Evolutionary conservation across 2,329 filamentous ascomycete species (phyloP).

Genomic region (Trichoderma sp.): DNA sequence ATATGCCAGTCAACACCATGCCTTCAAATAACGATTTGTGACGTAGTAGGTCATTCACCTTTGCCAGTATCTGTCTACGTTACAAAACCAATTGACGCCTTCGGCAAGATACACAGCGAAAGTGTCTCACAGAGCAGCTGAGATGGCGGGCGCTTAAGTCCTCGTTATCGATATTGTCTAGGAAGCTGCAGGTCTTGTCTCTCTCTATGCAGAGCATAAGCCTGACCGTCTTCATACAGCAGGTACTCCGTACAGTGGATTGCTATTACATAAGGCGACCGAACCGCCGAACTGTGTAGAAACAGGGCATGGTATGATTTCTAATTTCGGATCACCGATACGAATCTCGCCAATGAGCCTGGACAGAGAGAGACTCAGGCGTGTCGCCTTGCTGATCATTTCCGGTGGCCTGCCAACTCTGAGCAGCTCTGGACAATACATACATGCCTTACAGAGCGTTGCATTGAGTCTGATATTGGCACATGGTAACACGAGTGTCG

Average conservation of each 20-base stretch:
- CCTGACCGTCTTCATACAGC: neutral
- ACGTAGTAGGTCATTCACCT: neutral
- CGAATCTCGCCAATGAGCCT: conserved; percentile 11
- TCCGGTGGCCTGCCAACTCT: neutral
- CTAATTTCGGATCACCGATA: conserved; percentile 18
- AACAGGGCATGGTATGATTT: conserved; percentile 1
- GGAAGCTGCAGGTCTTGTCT: neutral
- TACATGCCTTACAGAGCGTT: neutral
- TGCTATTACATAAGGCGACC: neutral
- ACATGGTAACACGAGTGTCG: neutral
- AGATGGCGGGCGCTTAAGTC: conserved; percentile 3
- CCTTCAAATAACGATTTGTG: neutral
- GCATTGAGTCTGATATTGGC: neutral
- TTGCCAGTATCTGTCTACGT: neutral
- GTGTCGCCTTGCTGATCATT: conserved; percentile 11
- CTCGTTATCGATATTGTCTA: neutral
- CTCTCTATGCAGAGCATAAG: conserved; percentile 11
- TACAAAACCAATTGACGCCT: neutral
- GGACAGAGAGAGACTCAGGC: neutral
- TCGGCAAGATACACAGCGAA: neutral
- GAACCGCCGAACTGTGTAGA: neutral
- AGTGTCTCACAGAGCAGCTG: neutral
- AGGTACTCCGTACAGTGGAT: neutral
- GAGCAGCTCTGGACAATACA: neutral
- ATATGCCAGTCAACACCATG: neutral